Evolutionary conservation across 768 basidiomycete species (phyloP).

Genomic region (Tulasnella calospora): DNA sequence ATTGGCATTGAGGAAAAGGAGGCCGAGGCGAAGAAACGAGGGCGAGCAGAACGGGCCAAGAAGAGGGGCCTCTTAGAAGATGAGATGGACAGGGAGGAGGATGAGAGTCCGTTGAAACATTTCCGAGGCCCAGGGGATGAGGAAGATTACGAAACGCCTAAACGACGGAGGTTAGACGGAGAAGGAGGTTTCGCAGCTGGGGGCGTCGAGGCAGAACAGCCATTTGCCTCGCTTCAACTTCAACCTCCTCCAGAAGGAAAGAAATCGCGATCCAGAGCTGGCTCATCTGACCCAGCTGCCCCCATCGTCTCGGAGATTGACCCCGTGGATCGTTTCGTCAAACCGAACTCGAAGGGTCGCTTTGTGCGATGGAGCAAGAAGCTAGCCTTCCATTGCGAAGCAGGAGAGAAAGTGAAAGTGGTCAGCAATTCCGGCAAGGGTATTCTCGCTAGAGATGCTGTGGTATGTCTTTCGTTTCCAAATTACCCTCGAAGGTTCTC

Average conservation of each 20-base stretch:
- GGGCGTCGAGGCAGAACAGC: background rate
- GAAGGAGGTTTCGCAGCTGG: background rate
- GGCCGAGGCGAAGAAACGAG: constrained; percentile 9
- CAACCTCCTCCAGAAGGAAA: background rate
- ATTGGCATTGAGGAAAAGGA: constrained; percentile 10
- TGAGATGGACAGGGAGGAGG: constrained; percentile 19
- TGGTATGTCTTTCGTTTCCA: background rate
- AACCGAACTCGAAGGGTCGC: constrained; percentile 22
- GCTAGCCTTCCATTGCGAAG: constrained; percentile 18
- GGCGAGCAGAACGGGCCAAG: constrained; percentile 18
- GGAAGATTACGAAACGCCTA: constrained; percentile 70
- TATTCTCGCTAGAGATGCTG: constrained; percentile 10
- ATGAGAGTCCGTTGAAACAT: constrained; percentile 39
- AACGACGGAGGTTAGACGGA: constrained; percentile 29
- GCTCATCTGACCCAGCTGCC: background rate
- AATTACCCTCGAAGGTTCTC: background rate
- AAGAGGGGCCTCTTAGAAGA: constrained; percentile 8
- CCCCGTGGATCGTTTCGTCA: constrained; percentile 8
- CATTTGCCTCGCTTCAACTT: constrained; percentile 1
- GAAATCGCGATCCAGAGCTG: background rate
- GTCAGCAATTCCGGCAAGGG: background rate
- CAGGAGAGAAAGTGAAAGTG: background rate
- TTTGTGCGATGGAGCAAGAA: constrained; percentile 22
- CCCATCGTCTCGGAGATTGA: background rate
- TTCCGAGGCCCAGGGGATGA: constrained; percentile 71